phyloP scores from a whole-genome alignment of 441 rosid genomes.

The Bruguiera hainesii region DNA sequence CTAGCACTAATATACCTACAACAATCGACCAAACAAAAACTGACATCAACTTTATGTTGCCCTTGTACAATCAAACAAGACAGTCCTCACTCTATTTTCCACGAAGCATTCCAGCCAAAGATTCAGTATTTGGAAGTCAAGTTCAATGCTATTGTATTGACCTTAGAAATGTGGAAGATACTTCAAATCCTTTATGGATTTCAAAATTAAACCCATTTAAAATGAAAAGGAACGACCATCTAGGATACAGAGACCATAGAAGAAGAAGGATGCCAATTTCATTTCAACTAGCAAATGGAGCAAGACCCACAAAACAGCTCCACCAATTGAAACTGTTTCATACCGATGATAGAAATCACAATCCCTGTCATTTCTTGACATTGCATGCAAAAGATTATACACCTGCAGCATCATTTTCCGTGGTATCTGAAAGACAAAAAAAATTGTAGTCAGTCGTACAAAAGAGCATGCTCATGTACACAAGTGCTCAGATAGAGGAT shows the following conservation, averaged over 20 bases:
- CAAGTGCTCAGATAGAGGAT: constrained; percentile 20
- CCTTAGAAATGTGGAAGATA: too few relatives aligned
- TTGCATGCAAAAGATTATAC: constrained; percentile 91
- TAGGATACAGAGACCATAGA: not conserved
- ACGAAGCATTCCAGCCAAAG: too few relatives aligned
- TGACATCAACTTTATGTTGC: too few relatives aligned
- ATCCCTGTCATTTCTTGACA: constrained; percentile 91
- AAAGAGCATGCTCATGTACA: not conserved
- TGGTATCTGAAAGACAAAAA: constrained; percentile 63
- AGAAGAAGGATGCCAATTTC: constrained; percentile 6
- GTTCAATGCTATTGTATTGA: too few relatives aligned
- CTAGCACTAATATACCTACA: too few relatives aligned
- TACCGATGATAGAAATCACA: constrained; percentile 99
- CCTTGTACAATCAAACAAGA: too few relatives aligned
- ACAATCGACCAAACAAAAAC: too few relatives aligned
- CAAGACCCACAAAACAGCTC: constrained; percentile 11
- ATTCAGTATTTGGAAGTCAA: too few relatives aligned
- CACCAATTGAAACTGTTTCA: constrained; percentile 23
- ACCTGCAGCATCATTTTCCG: constrained; percentile 98
- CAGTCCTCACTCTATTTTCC: too few relatives aligned
- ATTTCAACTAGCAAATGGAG: constrained; percentile 8
- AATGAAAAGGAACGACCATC: not conserved
- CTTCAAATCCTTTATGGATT: too few relatives aligned
- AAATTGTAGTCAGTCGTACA: constrained; percentile 20
- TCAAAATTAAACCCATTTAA: not conserved